A percentile compares a stretch with the other conserved stretches of the same genome.
These are phyloP conservation scores for Aspergillus neoniger DNA, from an alignment of 2,329 filamentous ascomycete genomes.

Conservation along the genomic window DNA sequence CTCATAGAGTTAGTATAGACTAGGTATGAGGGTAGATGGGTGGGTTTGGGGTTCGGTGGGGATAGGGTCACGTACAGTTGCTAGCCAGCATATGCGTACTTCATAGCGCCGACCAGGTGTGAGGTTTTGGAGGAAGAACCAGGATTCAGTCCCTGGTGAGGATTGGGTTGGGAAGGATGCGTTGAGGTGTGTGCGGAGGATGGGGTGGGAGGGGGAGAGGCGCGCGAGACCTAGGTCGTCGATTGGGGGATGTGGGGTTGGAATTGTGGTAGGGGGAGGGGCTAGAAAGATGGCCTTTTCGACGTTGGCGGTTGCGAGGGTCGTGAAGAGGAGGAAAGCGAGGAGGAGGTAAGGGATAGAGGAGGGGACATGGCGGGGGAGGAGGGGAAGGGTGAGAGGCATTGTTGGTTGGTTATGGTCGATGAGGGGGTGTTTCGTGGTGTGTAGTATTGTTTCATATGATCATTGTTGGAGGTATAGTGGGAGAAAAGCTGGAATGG, in stretches of 20 bases:
- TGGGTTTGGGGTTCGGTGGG: too few relatives aligned
- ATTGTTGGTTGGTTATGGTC: conserved; percentile 11
- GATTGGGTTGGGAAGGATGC: conserved; percentile 66
- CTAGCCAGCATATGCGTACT: conserved; percentile 88
- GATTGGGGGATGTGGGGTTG: conserved; percentile 58
- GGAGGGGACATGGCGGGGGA: conserved; percentile 17
- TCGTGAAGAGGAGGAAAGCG: conserved; percentile 21
- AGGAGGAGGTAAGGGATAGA: conserved; percentile 20
- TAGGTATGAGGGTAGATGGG: too few relatives aligned
- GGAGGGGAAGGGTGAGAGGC: conserved; percentile 15
- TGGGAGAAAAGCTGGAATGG: background rate
- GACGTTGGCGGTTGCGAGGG: conserved; percentile 64
- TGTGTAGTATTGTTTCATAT: background rate
- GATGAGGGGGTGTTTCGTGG: background rate
- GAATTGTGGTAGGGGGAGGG: conserved; percentile 60
- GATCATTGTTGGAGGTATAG: background rate
- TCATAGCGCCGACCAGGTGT: conserved; percentile 79
- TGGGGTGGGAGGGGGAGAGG: conserved; percentile 60
- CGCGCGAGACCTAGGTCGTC: conserved; percentile 63
- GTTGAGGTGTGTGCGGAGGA: conserved; percentile 64
- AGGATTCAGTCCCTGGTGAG: conserved; percentile 65
- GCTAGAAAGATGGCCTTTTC: conserved; percentile 90
- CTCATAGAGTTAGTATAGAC: too few relatives aligned
- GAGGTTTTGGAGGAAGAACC: conserved; percentile 75
- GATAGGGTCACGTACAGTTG: conserved; percentile 65